Conservation (phyloP, 1,284 basidiomycete genomes). For the Puccinia triticina region DNA sequence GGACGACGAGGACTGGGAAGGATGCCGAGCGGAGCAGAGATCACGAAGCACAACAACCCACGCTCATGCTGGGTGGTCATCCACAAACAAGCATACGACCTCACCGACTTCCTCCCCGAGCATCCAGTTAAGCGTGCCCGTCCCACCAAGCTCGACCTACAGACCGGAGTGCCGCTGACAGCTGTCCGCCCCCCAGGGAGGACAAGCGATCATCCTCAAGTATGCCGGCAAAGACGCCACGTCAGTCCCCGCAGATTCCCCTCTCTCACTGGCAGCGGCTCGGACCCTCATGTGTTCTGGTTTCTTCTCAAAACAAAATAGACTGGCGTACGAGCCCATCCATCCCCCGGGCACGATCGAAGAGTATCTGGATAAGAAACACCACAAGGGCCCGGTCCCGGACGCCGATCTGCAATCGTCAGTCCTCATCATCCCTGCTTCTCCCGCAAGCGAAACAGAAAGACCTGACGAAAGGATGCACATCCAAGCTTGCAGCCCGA, state of each 20-base stretch:
- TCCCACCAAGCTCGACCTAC: too few species aligned
- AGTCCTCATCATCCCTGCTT: conserved; percentile 53
- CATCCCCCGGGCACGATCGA: conserved; percentile 85
- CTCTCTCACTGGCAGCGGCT: background rate
- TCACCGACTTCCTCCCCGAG: conserved; percentile 42
- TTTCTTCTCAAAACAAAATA: too few species aligned
- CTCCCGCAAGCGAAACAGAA: conserved; percentile 60
- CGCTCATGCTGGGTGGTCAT: conserved; percentile 41
- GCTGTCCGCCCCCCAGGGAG: too few species aligned
- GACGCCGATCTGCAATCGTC: conserved; percentile 68
- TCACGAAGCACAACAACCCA: conserved; percentile 18
- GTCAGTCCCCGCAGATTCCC: conserved; percentile 18
- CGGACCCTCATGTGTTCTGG: background rate
- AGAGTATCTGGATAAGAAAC: conserved; percentile 75
- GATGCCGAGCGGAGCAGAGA: conserved; percentile 3
- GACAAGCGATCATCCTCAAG: conserved; percentile 45
- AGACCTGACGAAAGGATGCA: conserved; percentile 66
- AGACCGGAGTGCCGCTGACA: too few species aligned
- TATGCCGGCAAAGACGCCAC: conserved; percentile 48
- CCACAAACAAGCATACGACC: conserved; percentile 34
- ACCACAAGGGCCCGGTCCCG: conserved; percentile 74
- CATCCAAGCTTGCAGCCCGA: conserved; percentile 65
- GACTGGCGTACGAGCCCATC: conserved; percentile 64
- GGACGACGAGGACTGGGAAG: too few species aligned
- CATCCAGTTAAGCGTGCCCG: conserved; percentile 28